These are phyloP conservation scores for Colletotrichum aenigma DNA, from an alignment of 2,329 filamentous ascomycete species.

Conservation along the genomic window DNA sequence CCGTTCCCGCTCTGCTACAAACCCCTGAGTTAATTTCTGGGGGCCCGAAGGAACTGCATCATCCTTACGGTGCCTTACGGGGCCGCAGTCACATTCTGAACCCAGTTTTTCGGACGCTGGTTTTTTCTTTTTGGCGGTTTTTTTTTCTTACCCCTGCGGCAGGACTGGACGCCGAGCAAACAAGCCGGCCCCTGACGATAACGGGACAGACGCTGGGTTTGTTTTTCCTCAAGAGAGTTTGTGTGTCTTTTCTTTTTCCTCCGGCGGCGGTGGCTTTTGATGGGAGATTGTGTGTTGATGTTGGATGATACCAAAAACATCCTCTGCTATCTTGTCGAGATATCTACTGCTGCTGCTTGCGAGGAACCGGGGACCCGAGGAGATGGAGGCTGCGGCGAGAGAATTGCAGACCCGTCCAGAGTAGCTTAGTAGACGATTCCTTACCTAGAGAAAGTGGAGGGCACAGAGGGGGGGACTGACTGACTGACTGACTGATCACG, in stretches of 20 bases:
- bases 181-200: background rate
- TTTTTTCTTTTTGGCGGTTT: background rate
- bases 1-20: background rate
- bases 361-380: background rate
- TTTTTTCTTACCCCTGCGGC: background rate
- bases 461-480: background rate
- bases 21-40: background rate
- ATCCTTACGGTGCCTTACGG: constrained; percentile 16
- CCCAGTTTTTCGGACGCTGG: background rate
- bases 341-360: background rate
- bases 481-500: background rate
- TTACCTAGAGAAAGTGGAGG: background rate
- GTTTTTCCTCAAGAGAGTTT: background rate
- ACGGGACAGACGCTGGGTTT: background rate
- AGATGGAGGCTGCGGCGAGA: background rate
- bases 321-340: background rate
- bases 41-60: background rate
- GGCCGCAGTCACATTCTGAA: background rate
- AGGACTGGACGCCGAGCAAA: background rate
- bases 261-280: background rate
- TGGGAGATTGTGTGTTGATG: background rate
- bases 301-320: background rate
- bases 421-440: background rate
- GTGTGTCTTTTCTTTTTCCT: background rate
- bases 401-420: background rate